These are phyloP conservation scores for Pseudonectria foliicola DNA, from an alignment of 2,329 filamentous ascomycete genomes.

Conservation along the genomic window DNA sequence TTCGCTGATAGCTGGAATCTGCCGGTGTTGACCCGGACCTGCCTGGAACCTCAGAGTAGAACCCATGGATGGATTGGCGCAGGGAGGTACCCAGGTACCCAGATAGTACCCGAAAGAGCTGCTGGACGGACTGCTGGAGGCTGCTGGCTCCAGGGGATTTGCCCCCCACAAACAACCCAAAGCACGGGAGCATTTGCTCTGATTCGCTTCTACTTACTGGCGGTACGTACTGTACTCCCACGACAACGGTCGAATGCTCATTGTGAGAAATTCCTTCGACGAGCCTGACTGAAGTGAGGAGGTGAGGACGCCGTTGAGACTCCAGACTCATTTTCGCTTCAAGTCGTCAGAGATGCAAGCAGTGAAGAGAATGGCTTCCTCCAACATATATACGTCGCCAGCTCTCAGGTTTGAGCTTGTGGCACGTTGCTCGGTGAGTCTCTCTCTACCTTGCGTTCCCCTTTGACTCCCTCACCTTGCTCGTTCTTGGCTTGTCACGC, in stretches of 20 bases:
- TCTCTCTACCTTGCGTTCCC: no score
- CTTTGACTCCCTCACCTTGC: no score
- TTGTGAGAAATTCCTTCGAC: not conserved
- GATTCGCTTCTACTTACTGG: no score
- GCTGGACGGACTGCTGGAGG: no score
- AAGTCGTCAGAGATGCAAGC: constrained; percentile 20
- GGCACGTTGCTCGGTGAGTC: constrained; percentile 69
- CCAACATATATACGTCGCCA: constrained; percentile 47
- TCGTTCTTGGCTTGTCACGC: not conserved
- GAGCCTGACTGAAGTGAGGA: not conserved
- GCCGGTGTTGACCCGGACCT: constrained; percentile 28
- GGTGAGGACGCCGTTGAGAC: not conserved
- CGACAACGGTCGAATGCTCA: no score
- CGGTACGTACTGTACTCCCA: no score
- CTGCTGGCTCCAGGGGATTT: not conserved
- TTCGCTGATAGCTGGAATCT: constrained; percentile 23
- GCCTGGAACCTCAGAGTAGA: no score
- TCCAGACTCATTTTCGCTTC: not conserved
- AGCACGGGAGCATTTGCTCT: no score
- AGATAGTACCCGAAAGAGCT: no score
- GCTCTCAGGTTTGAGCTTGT: constrained; percentile 74
- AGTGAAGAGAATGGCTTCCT: constrained; percentile 38
- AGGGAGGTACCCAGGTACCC: no score
- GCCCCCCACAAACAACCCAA: no score
- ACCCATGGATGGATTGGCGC: no score